These are phyloP conservation scores for Termitomyces sp. DNA, from an alignment of 768 basidiomycete species.

Conservation along the genomic window DNA sequence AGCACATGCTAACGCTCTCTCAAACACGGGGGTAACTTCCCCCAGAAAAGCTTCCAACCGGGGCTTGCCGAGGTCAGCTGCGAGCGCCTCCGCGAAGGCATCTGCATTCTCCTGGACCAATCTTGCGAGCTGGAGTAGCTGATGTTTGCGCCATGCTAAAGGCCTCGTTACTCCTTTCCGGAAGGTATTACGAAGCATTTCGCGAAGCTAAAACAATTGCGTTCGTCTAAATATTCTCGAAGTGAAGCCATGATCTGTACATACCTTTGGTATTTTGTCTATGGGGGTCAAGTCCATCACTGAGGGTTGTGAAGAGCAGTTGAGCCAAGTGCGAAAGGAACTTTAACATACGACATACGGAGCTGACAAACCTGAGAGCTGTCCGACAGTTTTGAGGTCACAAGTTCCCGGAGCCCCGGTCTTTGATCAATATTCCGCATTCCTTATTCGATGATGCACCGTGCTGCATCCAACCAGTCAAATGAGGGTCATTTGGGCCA, in stretches of 20 bases:
- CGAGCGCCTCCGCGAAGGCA: constrained; percentile 42
- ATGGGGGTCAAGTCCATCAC: constrained; percentile 15
- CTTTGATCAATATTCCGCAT: no score
- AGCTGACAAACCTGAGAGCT: no score
- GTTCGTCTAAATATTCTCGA: neutral
- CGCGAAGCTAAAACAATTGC: constrained; percentile 23
- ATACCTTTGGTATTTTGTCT: constrained; percentile 17
- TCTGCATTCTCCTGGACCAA: constrained; percentile 59
- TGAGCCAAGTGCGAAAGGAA: neutral
- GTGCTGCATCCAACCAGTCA: no score
- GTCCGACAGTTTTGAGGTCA: no score
- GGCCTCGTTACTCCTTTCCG: constrained; percentile 42
- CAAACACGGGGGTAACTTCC: constrained; percentile 43
- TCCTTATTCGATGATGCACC: no score
- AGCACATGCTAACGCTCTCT: constrained; percentile 36
- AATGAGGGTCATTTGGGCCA: no score
- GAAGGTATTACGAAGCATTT: constrained; percentile 41
- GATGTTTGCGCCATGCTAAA: constrained; percentile 56
- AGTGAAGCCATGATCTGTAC: neutral
- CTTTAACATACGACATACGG: neutral
- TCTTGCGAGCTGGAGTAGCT: constrained; percentile 57
- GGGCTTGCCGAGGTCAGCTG: constrained; percentile 46
- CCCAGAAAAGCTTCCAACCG: constrained; percentile 29
- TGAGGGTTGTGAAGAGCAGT: neutral
- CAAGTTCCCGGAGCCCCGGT: no score